These are phyloP conservation scores for Grosmannia clavigera DNA, from an alignment of 2,329 filamentous ascomycete species.

Conservation along the genomic window DNA sequence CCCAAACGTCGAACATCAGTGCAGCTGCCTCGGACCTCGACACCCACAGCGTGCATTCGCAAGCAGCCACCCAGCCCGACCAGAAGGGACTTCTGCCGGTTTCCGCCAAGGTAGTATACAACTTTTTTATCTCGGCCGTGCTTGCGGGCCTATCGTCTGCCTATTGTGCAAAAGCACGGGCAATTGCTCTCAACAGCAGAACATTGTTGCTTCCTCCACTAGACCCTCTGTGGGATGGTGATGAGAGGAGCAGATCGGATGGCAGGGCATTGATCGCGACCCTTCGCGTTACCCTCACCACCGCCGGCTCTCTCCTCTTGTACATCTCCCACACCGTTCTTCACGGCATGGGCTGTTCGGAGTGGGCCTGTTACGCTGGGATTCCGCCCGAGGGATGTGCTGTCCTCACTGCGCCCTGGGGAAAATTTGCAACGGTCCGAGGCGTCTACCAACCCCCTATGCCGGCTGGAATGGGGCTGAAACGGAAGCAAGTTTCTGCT, in stretches of 20 bases:
- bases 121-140: conserved; percentile 41
- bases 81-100: conserved; percentile 17
- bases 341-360: conserved; percentile 32
- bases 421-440: conserved; percentile 32
- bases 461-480: background rate
- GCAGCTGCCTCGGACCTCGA: background rate
- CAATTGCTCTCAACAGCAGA: conserved; percentile 40
- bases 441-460: conserved; percentile 14
- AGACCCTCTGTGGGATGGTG: conserved; percentile 17
- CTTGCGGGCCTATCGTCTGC: conserved; percentile 35
- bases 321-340: conserved; percentile 35
- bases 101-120: conserved; percentile 34
- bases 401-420: conserved; percentile 43
- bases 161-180: conserved; percentile 35
- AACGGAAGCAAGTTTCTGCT: background rate
- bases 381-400: conserved; percentile 28
- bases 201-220: conserved; percentile 33
- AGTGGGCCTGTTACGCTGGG: conserved; percentile 28
- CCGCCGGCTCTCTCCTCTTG: conserved; percentile 39
- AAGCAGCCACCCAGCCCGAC: conserved; percentile 10
- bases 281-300: conserved; percentile 42
- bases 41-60: background rate
- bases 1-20: background rate
- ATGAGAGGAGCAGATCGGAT: conserved; percentile 11
- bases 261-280: conserved; percentile 30